A percentile compares a stretch with the other conserved stretches of the same genome.
These are phyloP conservation scores for Xerocomellus chrysenteron DNA, from an alignment of 768 basidiomycete genomes.

Conservation along the genomic window DNA sequence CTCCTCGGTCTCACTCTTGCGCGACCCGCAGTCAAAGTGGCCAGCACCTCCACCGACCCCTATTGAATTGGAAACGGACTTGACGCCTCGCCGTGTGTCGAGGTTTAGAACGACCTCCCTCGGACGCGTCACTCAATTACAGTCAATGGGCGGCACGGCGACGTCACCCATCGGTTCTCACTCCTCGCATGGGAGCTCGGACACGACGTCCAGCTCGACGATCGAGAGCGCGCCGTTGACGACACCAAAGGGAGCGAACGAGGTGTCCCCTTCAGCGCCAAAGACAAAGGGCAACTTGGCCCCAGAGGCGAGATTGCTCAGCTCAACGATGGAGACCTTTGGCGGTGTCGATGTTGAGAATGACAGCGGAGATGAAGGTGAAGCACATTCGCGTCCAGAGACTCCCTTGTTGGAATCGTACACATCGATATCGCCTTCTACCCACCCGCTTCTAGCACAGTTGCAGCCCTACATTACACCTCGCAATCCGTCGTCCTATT, in stretches of 20 bases:
- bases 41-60: slow-evolving; percentile 33
- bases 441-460: slow-evolving; percentile 41
- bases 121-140: slow-evolving; percentile 26
- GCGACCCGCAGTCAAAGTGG: slow-evolving; percentile 26
- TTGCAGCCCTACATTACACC: slow-evolving; percentile 61
- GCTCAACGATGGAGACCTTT: slow-evolving; percentile 39
- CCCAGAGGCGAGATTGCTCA: slow-evolving; percentile 26
- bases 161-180: slow-evolving; percentile 51
- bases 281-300: slow-evolving; percentile 20
- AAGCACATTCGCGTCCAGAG: neutral
- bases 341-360: slow-evolving; percentile 29
- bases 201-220: slow-evolving; percentile 35
- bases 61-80: slow-evolving; percentile 24
- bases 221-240: slow-evolving; percentile 18
- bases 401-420: neutral
- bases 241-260: slow-evolving; percentile 20
- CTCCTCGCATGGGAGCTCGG: slow-evolving; percentile 38
- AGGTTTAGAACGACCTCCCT: slow-evolving; percentile 31
- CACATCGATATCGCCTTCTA: neutral
- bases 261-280: neutral
- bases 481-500: slow-evolving; percentile 61
- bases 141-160: slow-evolving; percentile 14
- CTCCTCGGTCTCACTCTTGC: slow-evolving; percentile 19
- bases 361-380: slow-evolving; percentile 3
- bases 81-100: slow-evolving; percentile 26